These are phyloP conservation scores for Alternaria angustiovoidea DNA, from an alignment of 2,329 filamentous ascomycete genomes.

Conservation along the genomic window DNA sequence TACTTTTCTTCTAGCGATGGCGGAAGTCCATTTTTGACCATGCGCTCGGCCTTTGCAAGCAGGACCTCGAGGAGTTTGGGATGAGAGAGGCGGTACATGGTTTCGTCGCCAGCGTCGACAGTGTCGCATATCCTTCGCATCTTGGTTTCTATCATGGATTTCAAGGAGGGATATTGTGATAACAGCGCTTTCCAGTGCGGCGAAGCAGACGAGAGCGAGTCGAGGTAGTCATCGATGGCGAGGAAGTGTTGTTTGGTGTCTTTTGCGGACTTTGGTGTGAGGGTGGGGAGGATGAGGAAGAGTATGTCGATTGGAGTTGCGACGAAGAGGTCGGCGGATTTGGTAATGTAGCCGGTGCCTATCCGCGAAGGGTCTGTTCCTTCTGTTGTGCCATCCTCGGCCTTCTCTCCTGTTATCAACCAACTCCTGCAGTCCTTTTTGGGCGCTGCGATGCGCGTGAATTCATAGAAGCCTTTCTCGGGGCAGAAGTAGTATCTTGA, in stretches of 20 bases:
- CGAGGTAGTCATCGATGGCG: conserved; percentile 75
- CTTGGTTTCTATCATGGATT: conserved; percentile 65
- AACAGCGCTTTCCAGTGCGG: conserved; percentile 69
- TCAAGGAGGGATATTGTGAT: conserved; percentile 49
- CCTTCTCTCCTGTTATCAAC: conserved; percentile 53
- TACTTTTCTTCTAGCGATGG: conserved; percentile 86
- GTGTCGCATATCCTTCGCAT: conserved; percentile 79
- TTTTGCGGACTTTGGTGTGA: conserved; percentile 60
- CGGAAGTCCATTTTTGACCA: conserved; percentile 73
- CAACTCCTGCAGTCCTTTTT: conserved; percentile 63
- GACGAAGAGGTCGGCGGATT: conserved; percentile 77
- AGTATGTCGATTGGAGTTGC: conserved; percentile 85
- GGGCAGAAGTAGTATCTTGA: conserved; percentile 68
- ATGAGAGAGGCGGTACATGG: conserved; percentile 81
- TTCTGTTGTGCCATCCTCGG: conserved; percentile 1
- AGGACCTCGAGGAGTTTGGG: conserved; percentile 73
- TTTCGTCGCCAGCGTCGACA: conserved; percentile 82
- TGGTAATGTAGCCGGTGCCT: conserved; percentile 64
- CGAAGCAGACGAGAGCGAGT: conserved; percentile 64
- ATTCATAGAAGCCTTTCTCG: conserved; percentile 66
- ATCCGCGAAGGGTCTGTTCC: conserved; percentile 16
- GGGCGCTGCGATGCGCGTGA: conserved; percentile 64
- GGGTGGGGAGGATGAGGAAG: conserved; percentile 80
- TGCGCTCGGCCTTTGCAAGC: conserved; percentile 73
- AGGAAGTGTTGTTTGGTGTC: conserved; percentile 71